These are phyloP conservation scores for Dioscorea cayenensis DNA, from an alignment of 116 monocot species.

Conservation along the genomic window DNA sequence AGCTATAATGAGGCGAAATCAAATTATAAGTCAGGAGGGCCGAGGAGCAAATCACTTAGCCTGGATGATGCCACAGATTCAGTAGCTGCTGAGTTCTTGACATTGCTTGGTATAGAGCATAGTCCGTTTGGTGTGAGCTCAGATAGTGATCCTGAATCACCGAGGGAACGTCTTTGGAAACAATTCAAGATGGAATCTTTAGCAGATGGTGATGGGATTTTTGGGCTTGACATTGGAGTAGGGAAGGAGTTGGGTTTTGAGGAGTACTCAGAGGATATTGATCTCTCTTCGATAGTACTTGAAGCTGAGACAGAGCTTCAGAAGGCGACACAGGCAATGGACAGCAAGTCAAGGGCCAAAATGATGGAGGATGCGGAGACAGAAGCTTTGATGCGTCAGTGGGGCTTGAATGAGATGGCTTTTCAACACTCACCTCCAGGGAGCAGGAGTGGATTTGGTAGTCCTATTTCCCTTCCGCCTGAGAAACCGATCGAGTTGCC, in stretches of 20 bases:
- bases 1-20: conserved; percentile 16
- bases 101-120: conserved; percentile 63
- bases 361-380: conserved; percentile 78
- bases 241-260: conserved; percentile 19
- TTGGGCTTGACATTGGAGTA: conserved; percentile 26
- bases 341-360: conserved; percentile 46
- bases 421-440: conserved; percentile 55
- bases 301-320: conserved; percentile 63
- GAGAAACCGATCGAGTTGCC: conserved; percentile 52
- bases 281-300: conserved; percentile 36
- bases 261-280: conserved; percentile 33
- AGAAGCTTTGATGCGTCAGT: conserved; percentile 74
- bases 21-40: conserved; percentile 16
- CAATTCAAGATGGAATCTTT: conserved; percentile 64
- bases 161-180: conserved; percentile 67
- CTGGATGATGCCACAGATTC: conserved; percentile 54
- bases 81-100: conserved; percentile 81
- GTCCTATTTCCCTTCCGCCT: conserved; percentile 56
- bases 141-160: conserved; percentile 75
- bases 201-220: conserved; percentile 18
- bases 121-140: conserved; percentile 63
- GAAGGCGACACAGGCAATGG: conserved; percentile 26
- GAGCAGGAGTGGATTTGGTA: conserved; percentile 54
- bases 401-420: conserved; percentile 66
- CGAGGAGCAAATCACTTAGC: conserved; percentile 47